phyloP scores from a whole-genome alignment of 768 basidiomycete genomes.

The Lepiota venenata region DNA sequence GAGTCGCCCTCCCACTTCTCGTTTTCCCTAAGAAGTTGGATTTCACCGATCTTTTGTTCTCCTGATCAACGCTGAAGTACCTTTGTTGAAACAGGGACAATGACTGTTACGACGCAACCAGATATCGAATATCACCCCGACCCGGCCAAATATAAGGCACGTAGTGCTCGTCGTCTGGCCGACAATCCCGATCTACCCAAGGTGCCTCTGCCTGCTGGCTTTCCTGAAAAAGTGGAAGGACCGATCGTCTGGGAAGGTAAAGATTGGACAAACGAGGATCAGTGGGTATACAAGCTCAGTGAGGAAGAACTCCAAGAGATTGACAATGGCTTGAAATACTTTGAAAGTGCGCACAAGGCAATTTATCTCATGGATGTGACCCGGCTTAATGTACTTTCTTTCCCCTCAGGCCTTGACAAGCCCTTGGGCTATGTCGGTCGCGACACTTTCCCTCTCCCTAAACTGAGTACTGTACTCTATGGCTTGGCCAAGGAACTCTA shows the following conservation, averaged over 20 bases:
- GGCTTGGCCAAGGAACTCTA: conserved; percentile 39
- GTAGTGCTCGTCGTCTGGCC: conserved; percentile 31
- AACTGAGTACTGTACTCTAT: conserved; percentile 29
- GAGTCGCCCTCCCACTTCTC: neutral
- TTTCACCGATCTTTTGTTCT: too few species aligned
- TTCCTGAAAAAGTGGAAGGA: conserved; percentile 30
- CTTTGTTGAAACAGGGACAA: neutral
- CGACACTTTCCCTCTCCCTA: conserved; percentile 42
- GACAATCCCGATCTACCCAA: conserved; percentile 28
- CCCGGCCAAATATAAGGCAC: conserved; percentile 33
- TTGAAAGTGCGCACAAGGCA: conserved; percentile 7
- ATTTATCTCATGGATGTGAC: neutral
- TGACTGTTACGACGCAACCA: conserved; percentile 21
- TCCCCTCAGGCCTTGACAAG: conserved; percentile 1
- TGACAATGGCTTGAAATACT: conserved; percentile 25
- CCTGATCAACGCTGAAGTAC: too few species aligned
- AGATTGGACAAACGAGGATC: conserved; percentile 35
- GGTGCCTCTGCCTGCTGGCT: conserved; percentile 30
- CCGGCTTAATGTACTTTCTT: neutral
- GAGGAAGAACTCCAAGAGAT: conserved; percentile 32
- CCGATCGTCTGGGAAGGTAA: conserved; percentile 42
- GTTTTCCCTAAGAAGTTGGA: too few species aligned
- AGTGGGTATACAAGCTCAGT: conserved; percentile 36
- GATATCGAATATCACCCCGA: conserved; percentile 38
- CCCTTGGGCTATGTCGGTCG: conserved; percentile 30